These are phyloP conservation scores for Xanthoconium purpureum DNA, from an alignment of 768 basidiomycete genomes.

Conservation along the genomic window DNA sequence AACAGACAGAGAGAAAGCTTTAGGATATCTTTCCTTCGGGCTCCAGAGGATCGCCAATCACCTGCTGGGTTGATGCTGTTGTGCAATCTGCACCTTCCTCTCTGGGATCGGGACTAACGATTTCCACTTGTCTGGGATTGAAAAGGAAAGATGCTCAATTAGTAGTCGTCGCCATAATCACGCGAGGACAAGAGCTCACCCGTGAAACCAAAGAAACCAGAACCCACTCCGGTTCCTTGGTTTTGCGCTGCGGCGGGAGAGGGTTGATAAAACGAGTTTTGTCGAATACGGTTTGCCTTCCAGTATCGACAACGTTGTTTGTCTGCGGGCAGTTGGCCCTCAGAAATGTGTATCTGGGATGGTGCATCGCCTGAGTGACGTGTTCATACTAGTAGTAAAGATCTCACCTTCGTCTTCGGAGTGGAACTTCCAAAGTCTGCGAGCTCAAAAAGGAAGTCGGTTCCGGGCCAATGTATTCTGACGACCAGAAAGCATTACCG, in stretches of 20 bases:
- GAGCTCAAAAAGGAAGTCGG: conserved; percentile 27
- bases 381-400: background rate
- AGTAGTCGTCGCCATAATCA: background rate
- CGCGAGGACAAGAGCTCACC: conserved; percentile 12
- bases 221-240: conserved; percentile 13
- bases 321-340: conserved; percentile 19
- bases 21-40: background rate
- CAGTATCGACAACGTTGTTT: conserved; percentile 31
- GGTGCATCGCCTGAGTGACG: background rate
- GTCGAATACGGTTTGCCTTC: conserved; percentile 29
- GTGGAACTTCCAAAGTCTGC: conserved; percentile 22
- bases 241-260: conserved; percentile 8
- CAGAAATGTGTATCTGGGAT: conserved; percentile 23
- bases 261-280: conserved; percentile 29
- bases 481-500: background rate
- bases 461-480: conserved; percentile 32
- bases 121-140: conserved; percentile 25
- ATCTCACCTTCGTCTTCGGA: conserved; percentile 30
- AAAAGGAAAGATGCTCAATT: background rate
- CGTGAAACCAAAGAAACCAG: conserved; percentile 19
- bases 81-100: conserved; percentile 20
- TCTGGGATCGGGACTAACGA: conserved; percentile 15
- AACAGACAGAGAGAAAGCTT: background rate
- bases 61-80: conserved; percentile 8
- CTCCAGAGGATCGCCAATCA: background rate